phyloP scores from a whole-genome alignment of 768 basidiomycete species.

The Lactifluus volemus region DNA sequence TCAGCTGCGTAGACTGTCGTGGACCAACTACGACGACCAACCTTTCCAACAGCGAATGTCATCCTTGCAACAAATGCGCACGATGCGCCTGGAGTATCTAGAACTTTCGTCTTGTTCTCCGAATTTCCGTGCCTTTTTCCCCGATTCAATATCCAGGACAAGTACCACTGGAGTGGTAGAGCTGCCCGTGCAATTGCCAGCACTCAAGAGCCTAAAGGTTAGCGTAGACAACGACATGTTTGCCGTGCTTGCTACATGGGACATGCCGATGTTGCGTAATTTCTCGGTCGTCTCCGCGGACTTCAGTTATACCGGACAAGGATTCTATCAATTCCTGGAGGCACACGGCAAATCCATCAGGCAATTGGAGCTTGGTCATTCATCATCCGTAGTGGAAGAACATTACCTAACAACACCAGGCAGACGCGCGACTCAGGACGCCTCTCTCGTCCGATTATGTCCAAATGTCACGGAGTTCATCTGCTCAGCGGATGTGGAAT shows the following conservation, averaged over 20 bases:
- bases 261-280: slow-evolving; percentile 52
- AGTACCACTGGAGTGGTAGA: slow-evolving; percentile 9
- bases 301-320: slow-evolving; percentile 57
- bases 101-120: slow-evolving; percentile 54
- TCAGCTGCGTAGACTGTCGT: slow-evolving; percentile 49
- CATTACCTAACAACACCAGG: slow-evolving; percentile 47
- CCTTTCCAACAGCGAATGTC: slow-evolving; percentile 47
- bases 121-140: slow-evolving; percentile 32
- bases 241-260: slow-evolving; percentile 54
- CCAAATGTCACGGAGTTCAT: slow-evolving; percentile 64
- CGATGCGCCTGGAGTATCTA: slow-evolving; percentile 52
- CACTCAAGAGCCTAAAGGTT: slow-evolving; percentile 58
- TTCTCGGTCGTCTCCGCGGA: slow-evolving; percentile 64
- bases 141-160: slow-evolving; percentile 7
- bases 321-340: slow-evolving; percentile 58
- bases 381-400: slow-evolving; percentile 55
- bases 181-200: slow-evolving; percentile 43
- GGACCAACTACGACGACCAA: slow-evolving; percentile 66
- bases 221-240: slow-evolving; percentile 68
- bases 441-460: slow-evolving; percentile 56
- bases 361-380: slow-evolving; percentile 69
- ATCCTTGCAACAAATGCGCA: slow-evolving; percentile 43
- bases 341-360: slow-evolving; percentile 52
- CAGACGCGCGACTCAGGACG: slow-evolving; percentile 24
- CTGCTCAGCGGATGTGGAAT: slow-evolving; percentile 68